Base-by-base conservation (phyloP, 2,329 filamentous ascomycete genomes). In the Epicoccum nigrum region DNA sequence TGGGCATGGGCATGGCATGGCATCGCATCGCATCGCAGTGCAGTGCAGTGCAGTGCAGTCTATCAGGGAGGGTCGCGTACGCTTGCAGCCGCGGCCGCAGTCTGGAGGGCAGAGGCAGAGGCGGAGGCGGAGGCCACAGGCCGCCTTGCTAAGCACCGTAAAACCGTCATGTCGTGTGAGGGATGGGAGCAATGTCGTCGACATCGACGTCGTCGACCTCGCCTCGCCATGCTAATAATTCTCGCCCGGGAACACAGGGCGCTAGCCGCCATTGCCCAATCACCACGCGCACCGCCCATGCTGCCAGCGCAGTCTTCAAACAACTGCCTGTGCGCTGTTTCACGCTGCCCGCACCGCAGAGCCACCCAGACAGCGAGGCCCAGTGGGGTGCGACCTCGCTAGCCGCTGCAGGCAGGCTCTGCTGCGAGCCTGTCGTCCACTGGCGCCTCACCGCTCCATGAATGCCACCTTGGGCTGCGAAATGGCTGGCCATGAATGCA, bases 361-460 rank as follows among this genome's bases (percentile, higher is more conserved):
- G 67, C 69, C 69, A 72, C 64, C 65, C 63, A 44, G 38, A 25
- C 23, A 7, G 31, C 23, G n/a, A 41, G 48, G 54, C 61, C 62
- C 66, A 64, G 65, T 55, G 42, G 62, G 61, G 58, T 64, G 62
- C 47, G 57, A 60, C 65, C 48, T 43, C 55, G 55, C 59, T 64
- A 62, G 55, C 32, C 20, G 7, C 21, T 30, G 44, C 30, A 49
- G 43, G 47, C 50, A 51, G 38, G 44, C 40, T 21, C 59, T 60
- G 58, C 55, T 58, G 55, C 62, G 47, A 57, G 52, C 34, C 62
- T 67, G 52, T 49, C 59, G 52, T 64, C 69, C 69, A 72, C 54
- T 70, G 63, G 63, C 66, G 69, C 64, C 55, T 69, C 60, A 35
- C 41, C 45, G 40, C 56, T 57, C 67, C 67, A 67, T 69, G 66